Base-by-base conservation (phyloP, 148 eudicot species). In the Vaccinium corymbosum region DNA sequence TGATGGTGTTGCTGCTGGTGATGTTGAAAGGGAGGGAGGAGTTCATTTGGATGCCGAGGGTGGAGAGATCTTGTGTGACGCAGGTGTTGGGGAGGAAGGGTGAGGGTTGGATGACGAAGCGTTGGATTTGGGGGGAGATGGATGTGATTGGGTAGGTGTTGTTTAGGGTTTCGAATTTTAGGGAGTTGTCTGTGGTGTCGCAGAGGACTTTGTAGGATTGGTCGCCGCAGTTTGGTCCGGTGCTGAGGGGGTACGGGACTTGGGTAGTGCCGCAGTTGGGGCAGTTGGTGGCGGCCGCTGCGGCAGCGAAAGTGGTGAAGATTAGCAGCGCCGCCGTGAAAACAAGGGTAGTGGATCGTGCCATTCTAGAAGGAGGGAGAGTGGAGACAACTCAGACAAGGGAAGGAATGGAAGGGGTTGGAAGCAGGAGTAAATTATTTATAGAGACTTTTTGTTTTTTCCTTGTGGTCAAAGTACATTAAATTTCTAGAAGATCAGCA, bases 221-320 rank as follows among this genome's bases (percentile, higher is more conserved):
- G 90, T 94, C 98, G 1, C 98, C 98, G 80, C 98, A 95, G 77
- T 85, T 72, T 19, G 95, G 88, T 38, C 85, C 68, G 61, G 98
- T 95, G 93, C 95, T 92, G n/a, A 95, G 89, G 7, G 98, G 98
- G 91, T 94, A 95, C 0, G 98, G 98, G 22, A 95, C 94, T 1
- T 72, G 76, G 61, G 89, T 89, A 85, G 86, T 46, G 61, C 98
- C 98, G 80, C 98, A 95, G 22, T 82, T 85, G 0, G 95, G 90
- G 85, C 98, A 95, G 48, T 80, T 87, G 0, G 77, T 79, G 64
- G 89, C 70, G 66, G 92, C 3, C 38, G 38, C 38, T 35, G 38
- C 87, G 32, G 85, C 29, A 56, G 89, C 38, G 46, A 62, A 32
- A 1, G 73, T 8, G 84, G 87, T 12, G 89, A 73, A 75, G 15